Base-by-base conservation (phyloP, 805 yeast species). In the Candida namnaoensis region DNA sequence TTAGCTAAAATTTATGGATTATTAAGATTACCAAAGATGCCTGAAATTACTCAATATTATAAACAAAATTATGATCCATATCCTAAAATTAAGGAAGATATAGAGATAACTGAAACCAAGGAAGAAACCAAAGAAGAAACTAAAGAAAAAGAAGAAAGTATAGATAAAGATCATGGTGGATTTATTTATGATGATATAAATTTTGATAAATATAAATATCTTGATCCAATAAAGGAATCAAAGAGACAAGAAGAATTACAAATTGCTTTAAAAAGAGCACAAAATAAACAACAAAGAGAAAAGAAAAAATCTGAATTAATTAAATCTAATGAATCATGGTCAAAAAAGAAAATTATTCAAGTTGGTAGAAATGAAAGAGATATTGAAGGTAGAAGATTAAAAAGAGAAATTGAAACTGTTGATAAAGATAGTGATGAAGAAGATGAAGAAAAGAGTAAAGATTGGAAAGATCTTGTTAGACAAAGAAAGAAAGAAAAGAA, bases 11-110 rank as follows among this genome's bases (percentile, higher is more conserved):
- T 85, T 66, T 88, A 84, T 59, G 95, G 96, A 1, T 61, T 93
- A 2, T 61, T 86, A 36, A 71, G 96, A 50, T 63, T 91, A 44
- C 99, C 99, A 8, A 78, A 80, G 50, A 93, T 95, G 98, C 99
- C 99, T 0, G 99, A 93, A 56, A 64, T 78, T 30, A 72, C 80
- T 23, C 67, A 65, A 41, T 67, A 72, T 49, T 65, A 80, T 3
- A 49, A 63, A 34, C 48, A 56, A 12, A 75, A 70, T 3, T 49
- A 60, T 11, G 63, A 79, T 52, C 85, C 88, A 0, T 76, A 71
- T 39, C 28, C 28, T 27, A 9, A 27, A 27, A 7, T 27, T 7
- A 9, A 27, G 9, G 28, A 27, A 27, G 28, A 27, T 7, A 9
- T 27, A 9, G 28, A 7, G 28, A 27, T 27, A n/a, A n/a, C n/a